phyloP scores from a whole-genome alignment of 2,329 filamentous ascomycete genomes.

The Didymosphaeria variabile region DNA sequence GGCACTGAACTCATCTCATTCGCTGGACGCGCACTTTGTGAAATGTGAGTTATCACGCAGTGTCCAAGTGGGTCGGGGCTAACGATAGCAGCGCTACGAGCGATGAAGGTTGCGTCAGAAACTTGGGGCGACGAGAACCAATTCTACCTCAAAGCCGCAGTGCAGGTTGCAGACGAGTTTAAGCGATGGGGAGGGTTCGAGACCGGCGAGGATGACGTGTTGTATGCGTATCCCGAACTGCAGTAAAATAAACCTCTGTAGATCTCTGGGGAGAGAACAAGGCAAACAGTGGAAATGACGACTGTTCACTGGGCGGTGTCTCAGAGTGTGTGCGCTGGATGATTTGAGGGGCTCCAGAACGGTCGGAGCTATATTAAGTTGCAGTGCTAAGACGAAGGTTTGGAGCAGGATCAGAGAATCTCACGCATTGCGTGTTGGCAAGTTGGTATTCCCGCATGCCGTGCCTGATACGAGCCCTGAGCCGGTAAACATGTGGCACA shows the following conservation, averaged over 20 bases:
- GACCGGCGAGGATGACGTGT: constrained; percentile 33
- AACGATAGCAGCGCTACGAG: constrained; percentile 67
- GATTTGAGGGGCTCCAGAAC: background rate
- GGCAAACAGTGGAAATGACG: constrained; percentile 19
- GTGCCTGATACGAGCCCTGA: background rate
- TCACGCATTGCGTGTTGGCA: constrained; percentile 3
- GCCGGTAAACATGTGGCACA: constrained; percentile 10
- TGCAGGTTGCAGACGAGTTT: constrained; percentile 78
- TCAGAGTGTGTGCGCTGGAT: constrained; percentile 3
- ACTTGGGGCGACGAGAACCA: constrained; percentile 78
- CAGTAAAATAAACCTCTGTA: constrained; percentile 14
- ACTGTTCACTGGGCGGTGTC: constrained; percentile 12
- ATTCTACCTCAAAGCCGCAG: constrained; percentile 72
- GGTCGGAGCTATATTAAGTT: constrained; percentile 1
- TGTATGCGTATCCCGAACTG: constrained; percentile 34
- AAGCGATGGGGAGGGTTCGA: constrained; percentile 69
- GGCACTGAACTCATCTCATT: constrained; percentile 73
- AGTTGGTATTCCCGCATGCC: background rate
- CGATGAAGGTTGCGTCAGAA: constrained; percentile 76
- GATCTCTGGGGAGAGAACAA: constrained; percentile 3
- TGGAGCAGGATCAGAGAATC: background rate
- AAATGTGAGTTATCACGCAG: constrained; percentile 66
- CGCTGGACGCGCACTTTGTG: constrained; percentile 82
- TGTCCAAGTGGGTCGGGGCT: constrained; percentile 61
- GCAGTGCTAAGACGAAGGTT: background rate